Evolutionary conservation across 73 alveolate species (phyloP).

Genomic region (Paramecium sexaurelia): DNA sequence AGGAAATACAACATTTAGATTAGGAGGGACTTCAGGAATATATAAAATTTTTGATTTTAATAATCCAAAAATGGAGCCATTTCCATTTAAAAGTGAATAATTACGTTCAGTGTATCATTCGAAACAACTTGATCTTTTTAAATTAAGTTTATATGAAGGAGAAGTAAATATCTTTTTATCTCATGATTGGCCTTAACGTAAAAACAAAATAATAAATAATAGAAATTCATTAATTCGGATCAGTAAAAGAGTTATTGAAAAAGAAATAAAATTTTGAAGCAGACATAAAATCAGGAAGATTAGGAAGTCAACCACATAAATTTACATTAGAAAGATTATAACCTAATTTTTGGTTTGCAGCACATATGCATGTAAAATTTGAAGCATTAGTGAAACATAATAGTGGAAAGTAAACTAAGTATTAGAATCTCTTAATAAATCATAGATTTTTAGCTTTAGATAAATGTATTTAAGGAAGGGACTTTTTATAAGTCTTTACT

Average conservation of each 20-base stretch:
- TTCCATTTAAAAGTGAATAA: slow-evolving; percentile 82
- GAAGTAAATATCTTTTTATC: slow-evolving; percentile 75
- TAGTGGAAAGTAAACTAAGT: neutral
- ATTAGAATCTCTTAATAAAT: neutral
- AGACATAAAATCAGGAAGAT: slow-evolving; percentile 58
- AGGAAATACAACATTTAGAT: slow-evolving; percentile 70
- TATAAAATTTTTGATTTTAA: slow-evolving; percentile 85
- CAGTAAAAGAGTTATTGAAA: slow-evolving; percentile 24
- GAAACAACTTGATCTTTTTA: slow-evolving; percentile 85
- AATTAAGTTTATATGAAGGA: slow-evolving; percentile 66
- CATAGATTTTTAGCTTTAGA: slow-evolving; percentile 76
- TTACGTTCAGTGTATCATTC: slow-evolving; percentile 82
- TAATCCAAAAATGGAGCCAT: slow-evolving; percentile 79
- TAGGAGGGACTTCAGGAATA: slow-evolving; percentile 95
- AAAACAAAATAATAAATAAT: neutral
- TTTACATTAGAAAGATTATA: slow-evolving; percentile 55
- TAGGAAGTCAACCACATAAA: slow-evolving; percentile 72
- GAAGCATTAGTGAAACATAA: slow-evolving; percentile 58
- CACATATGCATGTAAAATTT: slow-evolving; percentile 82
- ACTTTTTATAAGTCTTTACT: slow-evolving; percentile 68
- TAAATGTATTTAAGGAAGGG: slow-evolving; percentile 75
- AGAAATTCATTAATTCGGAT: slow-evolving; percentile 43
- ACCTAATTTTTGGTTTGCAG: slow-evolving; percentile 82
- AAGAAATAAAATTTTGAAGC: slow-evolving; percentile 58
- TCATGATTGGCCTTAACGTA: slow-evolving; percentile 95